Base-by-base conservation (phyloP, 2,329 filamentous ascomycete species). In the Macrophomina phaseolina region DNA sequence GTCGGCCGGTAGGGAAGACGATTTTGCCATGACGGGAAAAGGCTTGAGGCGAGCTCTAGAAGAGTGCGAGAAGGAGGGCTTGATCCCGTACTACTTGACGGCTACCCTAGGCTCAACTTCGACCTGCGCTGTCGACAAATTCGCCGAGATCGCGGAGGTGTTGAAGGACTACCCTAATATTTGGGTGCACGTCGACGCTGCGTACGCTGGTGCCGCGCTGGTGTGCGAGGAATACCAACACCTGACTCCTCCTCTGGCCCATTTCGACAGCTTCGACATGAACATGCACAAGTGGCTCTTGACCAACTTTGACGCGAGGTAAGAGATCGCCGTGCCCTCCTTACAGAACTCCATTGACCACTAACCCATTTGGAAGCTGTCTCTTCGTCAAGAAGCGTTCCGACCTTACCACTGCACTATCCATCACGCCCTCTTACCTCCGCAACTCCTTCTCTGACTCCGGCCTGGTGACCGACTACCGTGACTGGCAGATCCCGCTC, bases 251-350 rank as follows among this genome's bases (percentile, higher is more conserved):
- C 81, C 87, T 8, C 84, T 94, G 61, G 81, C 83, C 1, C 80
- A 83, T 28, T 93, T 97, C 76, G 91, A 97, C 82, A 93, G 90
- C 70, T 97, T 97, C 85, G 90, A 97, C 80, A 88, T 94, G 82
- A 98, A 97, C 83, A 91, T 97, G 87, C 94, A 97, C 85, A 98
- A 98, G 82, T 97, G 94, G 94, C 85, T 97, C 56, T 88, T 97
- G 18, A 93, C 93, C 67, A 97, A 97, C 79, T 97, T 97, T 74
- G 94, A 98, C 74, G 87, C 87, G 4, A 82, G 80, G 80, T 82
- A 73, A 36, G 71, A 63, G 11, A 23, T 23, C 23, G 3, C 23
- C 23, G 23, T 23, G 23, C 3, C 23, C 23, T 3, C 23, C 23
- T 23, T 3, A 23, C 23, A 23, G 23, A 23, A 45, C 42, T n/a